phyloP scores from a whole-genome alignment of 2,329 filamentous ascomycete species.

The Arthrobotrys sinensis region DNA sequence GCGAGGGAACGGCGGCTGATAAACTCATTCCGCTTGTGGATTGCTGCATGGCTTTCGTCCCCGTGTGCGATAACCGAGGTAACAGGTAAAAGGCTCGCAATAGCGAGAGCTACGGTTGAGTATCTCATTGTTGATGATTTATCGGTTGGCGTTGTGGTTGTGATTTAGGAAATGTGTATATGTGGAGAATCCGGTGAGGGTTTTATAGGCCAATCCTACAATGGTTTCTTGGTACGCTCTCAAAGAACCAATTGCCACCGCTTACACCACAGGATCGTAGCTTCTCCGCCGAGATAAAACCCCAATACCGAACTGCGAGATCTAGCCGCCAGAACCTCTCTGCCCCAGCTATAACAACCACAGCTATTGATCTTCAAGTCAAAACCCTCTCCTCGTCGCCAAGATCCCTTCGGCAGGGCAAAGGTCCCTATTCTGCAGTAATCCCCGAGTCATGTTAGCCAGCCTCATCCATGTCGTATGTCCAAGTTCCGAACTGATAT shows the following conservation, averaged over 20 bases:
- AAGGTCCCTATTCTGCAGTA: conserved; percentile 18
- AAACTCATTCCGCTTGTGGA: conserved; percentile 49
- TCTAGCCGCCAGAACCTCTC: conserved; percentile 10
- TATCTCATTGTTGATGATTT: conserved; percentile 44
- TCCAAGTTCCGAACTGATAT: conserved; percentile 13
- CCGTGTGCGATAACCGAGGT: conserved; percentile 48
- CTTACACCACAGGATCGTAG: neutral
- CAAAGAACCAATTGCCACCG: neutral
- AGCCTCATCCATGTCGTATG: conserved; percentile 28
- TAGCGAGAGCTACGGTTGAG: conserved; percentile 35
- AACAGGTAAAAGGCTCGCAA: conserved; percentile 33
- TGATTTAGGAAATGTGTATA: neutral
- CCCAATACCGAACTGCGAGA: conserved; percentile 1
- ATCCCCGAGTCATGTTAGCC: conserved; percentile 38
- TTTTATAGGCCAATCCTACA: conserved; percentile 17
- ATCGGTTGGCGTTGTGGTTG: neutral
- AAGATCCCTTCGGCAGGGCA: neutral
- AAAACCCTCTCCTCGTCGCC: conserved; percentile 18
- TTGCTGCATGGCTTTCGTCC: conserved; percentile 48
- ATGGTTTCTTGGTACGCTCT: neutral
- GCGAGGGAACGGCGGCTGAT: conserved; percentile 55
- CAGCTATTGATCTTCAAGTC: conserved; percentile 4
- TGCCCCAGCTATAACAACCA: neutral
- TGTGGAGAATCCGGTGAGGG: neutral
- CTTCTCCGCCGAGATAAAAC: neutral